Evolutionary conservation across 371 early-diverging fungal genomes (phyloP), one percentile per base, ranked within the genome.

Genomic region (Apophysomyces sp.): DNA sequence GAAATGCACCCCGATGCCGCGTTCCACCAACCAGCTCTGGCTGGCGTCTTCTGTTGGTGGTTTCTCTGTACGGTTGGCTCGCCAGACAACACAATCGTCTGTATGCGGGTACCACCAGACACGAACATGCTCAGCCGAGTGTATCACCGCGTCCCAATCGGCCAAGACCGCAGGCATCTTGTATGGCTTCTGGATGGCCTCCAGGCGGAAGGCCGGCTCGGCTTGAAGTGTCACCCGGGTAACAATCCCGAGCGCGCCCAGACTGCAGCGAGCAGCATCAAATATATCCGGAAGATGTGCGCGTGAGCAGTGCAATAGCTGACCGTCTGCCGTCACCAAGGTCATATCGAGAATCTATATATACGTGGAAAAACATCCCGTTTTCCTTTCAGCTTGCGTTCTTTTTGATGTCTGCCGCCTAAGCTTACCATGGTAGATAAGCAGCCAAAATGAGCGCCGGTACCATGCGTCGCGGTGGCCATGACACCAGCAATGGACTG

Each of bases 31-130:
- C 74, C 84, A 85, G 15, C 70, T 68, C 3, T 68, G 69, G 0
- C 73, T 64, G 1, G 71, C 30, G 6, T 44, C 49, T 8, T 65
- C 60, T 6, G 21, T 57, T 7, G 36, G 49, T 41, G 74, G 78
- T 58, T 86, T 83, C 0, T 61, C 70, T 0, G 91, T 87, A 44
- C 90, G 83, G 62, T 85, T 87, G 40, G 91, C 91, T 3, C 82
- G 81, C 92, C 93, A 94, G 11, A 91, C 82, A 6, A 90, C 87
- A 18, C 85, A 83, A 60, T 88, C 80, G 59, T 92, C 86, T 0
- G 92, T 90, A 61, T 92, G 89, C 7, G 94, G 93, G 63, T 88
- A 91, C 92, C 93, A 94, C 92, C 93, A 92, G 4, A 94, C 74
- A 40, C 93, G 85, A n/a, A 88, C 86, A 67, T 91, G 91, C 59